Evolutionary conservation across 495 filamentous ascomycete species (phyloP), one percentile per base, ranked within the genome.

Genomic region (Penicillium argentinense): DNA sequence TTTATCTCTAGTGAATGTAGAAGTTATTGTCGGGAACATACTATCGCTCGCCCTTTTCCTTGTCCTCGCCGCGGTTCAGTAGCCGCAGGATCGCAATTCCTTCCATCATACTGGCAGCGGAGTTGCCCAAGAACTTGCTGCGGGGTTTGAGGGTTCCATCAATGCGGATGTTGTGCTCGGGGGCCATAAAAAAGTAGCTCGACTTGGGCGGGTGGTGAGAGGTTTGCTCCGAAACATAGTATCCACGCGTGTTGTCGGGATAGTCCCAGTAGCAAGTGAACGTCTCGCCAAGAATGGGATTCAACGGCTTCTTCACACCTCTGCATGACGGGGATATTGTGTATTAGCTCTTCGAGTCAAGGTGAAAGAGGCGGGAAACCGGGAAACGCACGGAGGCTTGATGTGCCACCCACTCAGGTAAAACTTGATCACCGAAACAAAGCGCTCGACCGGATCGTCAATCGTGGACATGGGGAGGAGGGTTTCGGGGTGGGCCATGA

Each of bases 391-490:
- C 92, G 89, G 88, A 49, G 93, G 91, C 68, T 92, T 95, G 64
- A 99, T 97, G 66, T 99, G 93, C 93, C 93, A 99, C 50, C 93
- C 93, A 63, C 90, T 95, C 40, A 99, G 69, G 66, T 99, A 99
- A 65, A 99, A 97, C 62, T 95, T 97, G 52, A 96, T 85, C 8
- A 99, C 93, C 0, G 89, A 85, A 4, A 99, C 81, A 62, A 99
- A 99, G 58, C 93, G 81, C 56, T 92, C 71, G 29, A 92, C 75
- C 3, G 95, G 95, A 62, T 99, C 95, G 22, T 97, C 88, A 49
- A 95, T 86, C 24, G 79, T 73, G 13, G 90, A 74, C 73, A 97
- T 92, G 16, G 88, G 87, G 2, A 97, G 80, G 19, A 99, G 83
- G 51, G 87, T 93, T 68, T 99, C 93, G 34, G 93, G 95, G 67